phyloP scores from a whole-genome alignment of 2,329 filamentous ascomycete species.

The Chaetomium strumarium region DNA sequence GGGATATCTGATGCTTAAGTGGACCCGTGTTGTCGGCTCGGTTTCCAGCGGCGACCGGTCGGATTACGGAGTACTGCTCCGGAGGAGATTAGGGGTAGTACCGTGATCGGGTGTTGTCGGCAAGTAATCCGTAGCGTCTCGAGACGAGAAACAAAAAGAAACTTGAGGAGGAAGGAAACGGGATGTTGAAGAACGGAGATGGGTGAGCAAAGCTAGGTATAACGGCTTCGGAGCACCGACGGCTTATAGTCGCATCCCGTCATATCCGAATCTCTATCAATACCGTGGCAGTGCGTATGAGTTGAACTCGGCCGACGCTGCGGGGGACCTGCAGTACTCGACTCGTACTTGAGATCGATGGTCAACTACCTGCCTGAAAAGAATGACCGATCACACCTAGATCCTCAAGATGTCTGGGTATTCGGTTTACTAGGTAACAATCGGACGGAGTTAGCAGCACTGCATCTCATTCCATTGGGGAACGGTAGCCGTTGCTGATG shows the following conservation, averaged over 20 bases:
- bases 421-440: neutral
- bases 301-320: no score
- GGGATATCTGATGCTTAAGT: neutral
- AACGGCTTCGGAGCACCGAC: neutral
- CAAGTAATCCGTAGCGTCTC: constrained; percentile 1
- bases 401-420: neutral
- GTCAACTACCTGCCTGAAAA: no score
- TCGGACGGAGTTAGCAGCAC: constrained; percentile 8
- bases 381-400: neutral
- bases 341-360: no score
- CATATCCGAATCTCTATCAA: neutral
- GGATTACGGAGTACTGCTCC: neutral
- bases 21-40: neutral
- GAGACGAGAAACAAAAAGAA: neutral
- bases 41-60: constrained; percentile 4
- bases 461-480: neutral
- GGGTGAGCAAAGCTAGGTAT: neutral
- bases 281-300: no score
- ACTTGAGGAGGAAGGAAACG: neutral
- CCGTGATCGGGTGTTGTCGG: constrained; percentile 11
- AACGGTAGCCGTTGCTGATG: constrained; percentile 3
- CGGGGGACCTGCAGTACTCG: no score
- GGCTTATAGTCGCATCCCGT: neutral
- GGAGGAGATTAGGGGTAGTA: neutral
- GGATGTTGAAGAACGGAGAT: neutral